Conservation (phyloP, 1,284 basidiomycete species). For the Malassezia restricta region DNA sequence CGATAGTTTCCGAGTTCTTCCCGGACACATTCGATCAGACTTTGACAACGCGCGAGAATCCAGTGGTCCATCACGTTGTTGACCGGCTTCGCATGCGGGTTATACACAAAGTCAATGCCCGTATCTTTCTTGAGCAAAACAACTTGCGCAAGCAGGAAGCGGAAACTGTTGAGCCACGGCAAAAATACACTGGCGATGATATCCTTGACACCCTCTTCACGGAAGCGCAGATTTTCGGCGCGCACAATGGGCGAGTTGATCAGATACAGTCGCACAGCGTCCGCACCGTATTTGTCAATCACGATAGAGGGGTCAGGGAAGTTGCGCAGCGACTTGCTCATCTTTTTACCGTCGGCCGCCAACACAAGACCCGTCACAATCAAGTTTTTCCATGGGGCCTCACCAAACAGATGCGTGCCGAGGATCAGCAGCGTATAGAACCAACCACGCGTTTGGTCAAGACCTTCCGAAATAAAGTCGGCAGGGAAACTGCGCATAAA, state of each 20-base stretch:
- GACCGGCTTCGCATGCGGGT: constrained; percentile 70
- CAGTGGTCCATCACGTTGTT: constrained; percentile 96
- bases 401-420: constrained; percentile 83
- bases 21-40: constrained; percentile 77
- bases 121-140: constrained; percentile 73
- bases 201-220: constrained; percentile 93
- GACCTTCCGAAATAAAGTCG: constrained; percentile 96
- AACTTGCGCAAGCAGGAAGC: constrained; percentile 96
- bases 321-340: constrained; percentile 96
- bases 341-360: constrained; percentile 97
- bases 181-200: constrained; percentile 87
- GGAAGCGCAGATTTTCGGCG: constrained; percentile 92
- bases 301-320: constrained; percentile 93
- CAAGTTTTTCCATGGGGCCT: constrained; percentile 94
- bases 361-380: constrained; percentile 92
- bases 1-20: constrained; percentile 93
- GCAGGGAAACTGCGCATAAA: constrained; percentile 76
- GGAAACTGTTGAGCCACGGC: constrained; percentile 98
- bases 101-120: constrained; percentile 70
- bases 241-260: constrained; percentile 98
- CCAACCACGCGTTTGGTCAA: constrained; percentile 64
- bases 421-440: constrained; percentile 97
- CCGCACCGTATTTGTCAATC: constrained; percentile 84
- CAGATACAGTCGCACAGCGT: constrained; percentile 92
- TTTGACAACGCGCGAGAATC: constrained; percentile 94